phyloP scores from a whole-genome alignment of 2,329 filamentous ascomycete species.

The Paraconiothyrium brasiliense region DNA sequence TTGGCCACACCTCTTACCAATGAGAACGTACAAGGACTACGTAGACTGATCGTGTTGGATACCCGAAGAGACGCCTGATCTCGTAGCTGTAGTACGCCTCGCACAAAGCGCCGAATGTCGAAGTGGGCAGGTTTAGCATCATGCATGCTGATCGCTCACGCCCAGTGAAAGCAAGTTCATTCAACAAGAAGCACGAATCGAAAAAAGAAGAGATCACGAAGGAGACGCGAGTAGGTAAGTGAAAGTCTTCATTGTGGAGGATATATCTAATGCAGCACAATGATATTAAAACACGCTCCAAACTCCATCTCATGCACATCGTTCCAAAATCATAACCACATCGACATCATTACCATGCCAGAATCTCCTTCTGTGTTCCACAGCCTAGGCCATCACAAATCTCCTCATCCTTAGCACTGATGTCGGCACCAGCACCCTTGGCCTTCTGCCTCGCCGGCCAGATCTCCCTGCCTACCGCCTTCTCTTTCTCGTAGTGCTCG shows the following conservation, averaged over 20 bases:
- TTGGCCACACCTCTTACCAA: background rate
- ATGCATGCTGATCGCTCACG: too few species aligned
- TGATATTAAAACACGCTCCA: background rate
- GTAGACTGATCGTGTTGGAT: background rate
- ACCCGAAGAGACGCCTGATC: background rate
- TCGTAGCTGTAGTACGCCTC: background rate
- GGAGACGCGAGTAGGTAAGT: background rate
- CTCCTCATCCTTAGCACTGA: slow-evolving; percentile 60
- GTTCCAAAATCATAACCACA: background rate
- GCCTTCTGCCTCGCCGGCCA: slow-evolving; percentile 51
- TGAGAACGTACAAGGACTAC: background rate
- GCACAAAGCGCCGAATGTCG: background rate
- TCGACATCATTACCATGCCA: slow-evolving; percentile 27
- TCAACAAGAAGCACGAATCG: background rate
- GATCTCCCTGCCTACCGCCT: slow-evolving; percentile 26
- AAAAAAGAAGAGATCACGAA: background rate
- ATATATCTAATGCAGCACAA: background rate
- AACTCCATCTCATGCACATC: slow-evolving; percentile 1
- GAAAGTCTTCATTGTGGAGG: background rate
- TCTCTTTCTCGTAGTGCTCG: slow-evolving; percentile 30
- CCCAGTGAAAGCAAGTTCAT: background rate
- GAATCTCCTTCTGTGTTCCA: slow-evolving; percentile 26
- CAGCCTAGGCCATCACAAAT: slow-evolving; percentile 38
- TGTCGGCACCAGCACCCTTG: slow-evolving; percentile 52
- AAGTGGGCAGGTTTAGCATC: background rate